These are phyloP conservation scores for Neopestalotiopsis sp. DNA, from an alignment of 2,329 filamentous ascomycete genomes.

Conservation along the genomic window DNA sequence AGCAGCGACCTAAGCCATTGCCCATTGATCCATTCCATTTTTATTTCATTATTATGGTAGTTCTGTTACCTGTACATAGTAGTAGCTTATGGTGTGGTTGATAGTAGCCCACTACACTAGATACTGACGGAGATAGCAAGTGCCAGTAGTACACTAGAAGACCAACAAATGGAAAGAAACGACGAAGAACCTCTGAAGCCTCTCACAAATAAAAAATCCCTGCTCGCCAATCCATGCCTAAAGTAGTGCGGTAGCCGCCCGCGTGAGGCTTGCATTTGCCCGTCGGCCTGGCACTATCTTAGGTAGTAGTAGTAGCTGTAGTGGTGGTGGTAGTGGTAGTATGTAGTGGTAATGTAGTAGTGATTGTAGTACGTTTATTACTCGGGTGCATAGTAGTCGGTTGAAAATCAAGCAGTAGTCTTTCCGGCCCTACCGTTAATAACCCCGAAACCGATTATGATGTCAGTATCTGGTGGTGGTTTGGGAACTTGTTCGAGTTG, in stretches of 20 bases:
- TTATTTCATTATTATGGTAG: background rate
- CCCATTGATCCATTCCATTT: background rate
- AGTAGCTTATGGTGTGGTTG: too few species aligned
- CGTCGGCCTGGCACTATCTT: background rate
- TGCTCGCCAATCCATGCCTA: conserved; percentile 9
- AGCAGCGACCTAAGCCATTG: background rate
- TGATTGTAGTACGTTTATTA: background rate
- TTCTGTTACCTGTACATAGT: too few species aligned
- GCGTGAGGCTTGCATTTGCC: conserved; percentile 17
- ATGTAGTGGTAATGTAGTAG: background rate
- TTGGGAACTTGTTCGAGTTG: background rate
- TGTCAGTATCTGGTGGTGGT: background rate
- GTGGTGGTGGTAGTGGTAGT: background rate
- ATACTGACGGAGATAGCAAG: too few species aligned
- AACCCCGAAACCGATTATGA: conserved; percentile 11
- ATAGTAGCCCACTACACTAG: too few species aligned
- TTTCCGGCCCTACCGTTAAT: background rate
- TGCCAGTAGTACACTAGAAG: background rate
- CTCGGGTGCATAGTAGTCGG: too few species aligned
- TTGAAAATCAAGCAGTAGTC: too few species aligned
- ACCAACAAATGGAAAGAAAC: background rate
- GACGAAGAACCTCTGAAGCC: background rate
- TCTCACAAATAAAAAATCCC: background rate
- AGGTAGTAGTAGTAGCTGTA: too few species aligned
- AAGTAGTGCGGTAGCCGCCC: conserved; percentile 1